Evolutionary conservation across 2,329 filamentous ascomycete genomes (phyloP), one percentile per base, ranked within the genome.

Genomic region (Aspergillus ochraceoroseus): DNA sequence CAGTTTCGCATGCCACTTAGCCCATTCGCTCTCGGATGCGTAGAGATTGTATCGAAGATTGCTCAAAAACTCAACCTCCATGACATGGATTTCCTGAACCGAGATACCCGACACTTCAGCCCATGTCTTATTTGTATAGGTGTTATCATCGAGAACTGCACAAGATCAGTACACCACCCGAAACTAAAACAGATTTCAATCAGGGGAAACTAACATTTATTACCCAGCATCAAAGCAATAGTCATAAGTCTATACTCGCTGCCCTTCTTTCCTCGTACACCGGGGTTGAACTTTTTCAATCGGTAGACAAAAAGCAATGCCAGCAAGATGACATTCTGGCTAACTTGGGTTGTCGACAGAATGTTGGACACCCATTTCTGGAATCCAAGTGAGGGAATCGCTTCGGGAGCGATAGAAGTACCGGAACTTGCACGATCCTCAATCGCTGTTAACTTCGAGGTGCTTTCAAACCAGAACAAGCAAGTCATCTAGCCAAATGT

Each of bases 121-220:
- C 92, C 92, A 98, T 0, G 92, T 98, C 72, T 96, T 95, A 71
- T 98, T 98, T 25, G 92, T 96, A 67, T 98, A 98, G 0, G 92
- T 96, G 64, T 96, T 98, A 65, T 98, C 92, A 61, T 98, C 92
- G 55, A 98, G 71, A 62, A 96, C 83, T 87, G 47, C 2, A 29
- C 31, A 22, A 54, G 57, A 55, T 41, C 18, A 40, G 42, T 34
- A 23, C 19, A 19, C 15, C 9, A 3, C n/a, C 25, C 18, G 9
- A 36, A 27, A 28, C 13, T n/a, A n/a, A 6, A 6, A 6, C 12
- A 12, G 7, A 11, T 17, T 12, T 7, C 22, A 18, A n/a, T 31
- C 7, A 15, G 6, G n/a, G 11, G 27, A 15, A 7, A 46, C 49
- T 59, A 65, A 86, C 83, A 98, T 71, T 98, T 98, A 66, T 98